Percentiles rank a stretch among this genome's conserved stretches.
Conservation (phyloP, 345 rosid species). For the Rubroshorea leprosula region DNA sequence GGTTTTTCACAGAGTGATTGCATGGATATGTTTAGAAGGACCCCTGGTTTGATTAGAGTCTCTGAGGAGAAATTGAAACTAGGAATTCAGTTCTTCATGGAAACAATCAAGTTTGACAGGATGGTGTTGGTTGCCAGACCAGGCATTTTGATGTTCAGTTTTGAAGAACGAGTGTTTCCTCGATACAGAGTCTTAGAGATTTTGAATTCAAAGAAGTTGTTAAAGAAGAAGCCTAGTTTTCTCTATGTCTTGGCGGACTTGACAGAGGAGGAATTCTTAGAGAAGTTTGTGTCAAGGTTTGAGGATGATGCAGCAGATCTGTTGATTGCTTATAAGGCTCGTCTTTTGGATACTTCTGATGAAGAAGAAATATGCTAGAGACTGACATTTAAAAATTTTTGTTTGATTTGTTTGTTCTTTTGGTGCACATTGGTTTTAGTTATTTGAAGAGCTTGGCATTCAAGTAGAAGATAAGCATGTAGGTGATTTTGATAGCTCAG, state of each 20-base stretch:
- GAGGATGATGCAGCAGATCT: constrained; percentile 25
- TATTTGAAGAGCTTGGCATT: too few relatives aligned
- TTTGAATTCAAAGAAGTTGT: constrained; percentile 22
- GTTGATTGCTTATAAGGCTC: constrained; percentile 27
- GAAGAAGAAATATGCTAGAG: not conserved
- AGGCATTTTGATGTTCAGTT: constrained; percentile 17
- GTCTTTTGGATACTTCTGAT: constrained; percentile 4
- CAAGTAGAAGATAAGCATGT: too few relatives aligned
- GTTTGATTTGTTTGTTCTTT: too few relatives aligned
- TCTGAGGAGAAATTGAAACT: constrained; percentile 28
- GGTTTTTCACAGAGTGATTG: constrained; percentile 29
- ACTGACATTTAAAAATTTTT: too few relatives aligned
- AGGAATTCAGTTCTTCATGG: constrained; percentile 29
- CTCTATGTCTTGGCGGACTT: not conserved
- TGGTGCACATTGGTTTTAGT: too few relatives aligned
- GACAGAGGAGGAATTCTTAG: constrained; percentile 22
- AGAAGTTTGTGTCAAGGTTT: constrained; percentile 27
- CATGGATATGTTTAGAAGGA: constrained; percentile 24
- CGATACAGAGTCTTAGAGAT: constrained; percentile 31
- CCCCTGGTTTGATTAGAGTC: constrained; percentile 21
- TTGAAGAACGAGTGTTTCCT: constrained; percentile 34
- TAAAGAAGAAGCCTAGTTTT: constrained; percentile 24
- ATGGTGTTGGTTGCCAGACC: constrained; percentile 21
- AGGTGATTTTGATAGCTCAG: too few relatives aligned
- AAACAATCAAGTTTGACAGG: constrained; percentile 19